phyloP scores from a whole-genome alignment of 169 alveolate genomes.

The Cryptosporidium baileyi region DNA sequence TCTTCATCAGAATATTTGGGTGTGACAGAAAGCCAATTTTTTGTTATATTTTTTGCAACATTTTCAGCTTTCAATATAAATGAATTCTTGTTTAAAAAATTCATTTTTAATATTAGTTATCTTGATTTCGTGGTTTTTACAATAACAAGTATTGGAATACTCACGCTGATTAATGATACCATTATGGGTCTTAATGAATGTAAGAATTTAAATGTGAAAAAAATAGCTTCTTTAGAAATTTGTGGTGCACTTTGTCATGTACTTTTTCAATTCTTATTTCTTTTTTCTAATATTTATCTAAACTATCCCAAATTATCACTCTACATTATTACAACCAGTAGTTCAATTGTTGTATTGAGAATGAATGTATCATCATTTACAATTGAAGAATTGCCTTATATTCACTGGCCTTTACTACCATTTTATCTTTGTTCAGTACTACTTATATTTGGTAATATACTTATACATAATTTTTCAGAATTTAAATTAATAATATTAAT shows the following conservation, averaged over 20 bases:
- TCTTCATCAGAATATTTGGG: constrained; percentile 52
- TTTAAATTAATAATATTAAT: neutral
- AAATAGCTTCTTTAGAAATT: constrained; percentile 40
- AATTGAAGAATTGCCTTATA: constrained; percentile 29
- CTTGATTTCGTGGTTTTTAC: constrained; percentile 8
- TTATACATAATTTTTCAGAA: neutral
- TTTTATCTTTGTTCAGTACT: constrained; percentile 27
- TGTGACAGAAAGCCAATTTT: constrained; percentile 50
- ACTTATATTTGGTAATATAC: constrained; percentile 20
- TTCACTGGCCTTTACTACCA: constrained; percentile 66
- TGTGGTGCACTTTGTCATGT: constrained; percentile 52
- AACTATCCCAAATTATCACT: neutral
- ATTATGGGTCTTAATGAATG: neutral
- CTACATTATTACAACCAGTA: constrained; percentile 26
- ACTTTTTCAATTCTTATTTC: constrained; percentile 37
- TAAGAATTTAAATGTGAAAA: neutral
- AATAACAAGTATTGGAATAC: neutral
- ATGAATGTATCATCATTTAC: constrained; percentile 68
- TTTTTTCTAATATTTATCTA: neutral
- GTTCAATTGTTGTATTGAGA: constrained; percentile 43
- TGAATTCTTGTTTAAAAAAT: too few species aligned
- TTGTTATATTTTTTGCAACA: constrained; percentile 9
- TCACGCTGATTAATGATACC: constrained; percentile 30
- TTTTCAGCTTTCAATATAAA: neutral
- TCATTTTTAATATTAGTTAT: neutral